A percentile compares a stretch with the other conserved stretches of the same genome.
Evolutionary conservation across 805 yeast species (phyloP).

Genomic region (Zygosaccharomyces bailii): DNA sequence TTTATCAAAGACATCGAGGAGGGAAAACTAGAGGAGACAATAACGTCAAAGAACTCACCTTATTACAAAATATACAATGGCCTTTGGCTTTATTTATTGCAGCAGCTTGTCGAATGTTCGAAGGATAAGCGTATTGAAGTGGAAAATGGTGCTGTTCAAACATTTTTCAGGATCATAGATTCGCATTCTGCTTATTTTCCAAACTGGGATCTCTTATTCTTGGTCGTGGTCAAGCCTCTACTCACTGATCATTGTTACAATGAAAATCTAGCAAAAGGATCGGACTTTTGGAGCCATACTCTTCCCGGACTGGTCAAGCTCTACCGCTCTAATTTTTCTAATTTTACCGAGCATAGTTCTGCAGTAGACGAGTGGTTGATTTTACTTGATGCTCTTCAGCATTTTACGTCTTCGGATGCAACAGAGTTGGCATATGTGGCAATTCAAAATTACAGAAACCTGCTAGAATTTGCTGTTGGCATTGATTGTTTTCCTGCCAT

Average conservation of each 20-base stretch:
- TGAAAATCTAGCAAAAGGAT: conserved; percentile 42
- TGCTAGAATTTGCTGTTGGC: conserved; percentile 45
- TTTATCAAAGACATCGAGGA: conserved; percentile 19
- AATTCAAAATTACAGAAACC: conserved; percentile 51
- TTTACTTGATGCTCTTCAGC: conserved; percentile 48
- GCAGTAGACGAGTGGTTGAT: conserved; percentile 50
- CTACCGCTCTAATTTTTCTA: conserved; percentile 49
- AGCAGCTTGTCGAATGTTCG: conserved; percentile 59
- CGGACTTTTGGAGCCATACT: conserved; percentile 60
- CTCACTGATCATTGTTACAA: conserved; percentile 33
- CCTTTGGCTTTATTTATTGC: conserved; percentile 63
- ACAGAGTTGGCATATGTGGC: conserved; percentile 46
- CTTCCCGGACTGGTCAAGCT: conserved; percentile 65
- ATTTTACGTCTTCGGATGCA: conserved; percentile 42
- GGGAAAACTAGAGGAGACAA: conserved; percentile 29
- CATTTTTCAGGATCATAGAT: conserved; percentile 77
- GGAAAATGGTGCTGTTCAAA: conserved; percentile 84
- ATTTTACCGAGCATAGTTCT: conserved; percentile 25
- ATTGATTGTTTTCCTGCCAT: conserved; percentile 33
- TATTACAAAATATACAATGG: conserved; percentile 36
- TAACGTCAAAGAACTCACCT: conserved; percentile 21
- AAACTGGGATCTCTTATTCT: conserved; percentile 67
- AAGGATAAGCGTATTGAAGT: conserved; percentile 71
- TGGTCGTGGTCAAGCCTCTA: conserved; percentile 57
- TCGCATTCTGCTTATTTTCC: conserved; percentile 59